Evolutionary conservation across 78 protist species (phyloP), one percentile per base, ranked within the genome.

Genomic region (Protostelium mycophagum): DNA sequence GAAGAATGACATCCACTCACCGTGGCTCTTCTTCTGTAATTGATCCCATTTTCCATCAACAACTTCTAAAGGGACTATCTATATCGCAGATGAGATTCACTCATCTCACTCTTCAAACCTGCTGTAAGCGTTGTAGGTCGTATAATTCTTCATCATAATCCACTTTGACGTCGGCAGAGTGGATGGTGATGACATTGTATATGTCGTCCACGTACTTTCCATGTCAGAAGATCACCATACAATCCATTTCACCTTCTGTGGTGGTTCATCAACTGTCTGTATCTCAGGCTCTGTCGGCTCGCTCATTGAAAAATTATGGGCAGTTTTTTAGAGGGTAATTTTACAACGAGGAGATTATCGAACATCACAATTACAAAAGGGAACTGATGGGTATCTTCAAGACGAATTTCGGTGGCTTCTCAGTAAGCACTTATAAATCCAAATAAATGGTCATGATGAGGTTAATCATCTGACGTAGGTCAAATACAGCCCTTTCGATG

Each of bases 401-500:
- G 35, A 88, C 94, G 86, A 86, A 92, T 63, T 92, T 92, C n/a
- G 90, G 90, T 92, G 94, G 94, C 39, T 92, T 90, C 35, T 87
- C 94, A 28, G 94, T 92, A 0, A 85, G 37, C 16, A 5, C n/a
- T 16, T 85, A 5, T 85, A 36, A 23, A 5, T 5, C 16, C 5
- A 85, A 5, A 5, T 36, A 16, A 25, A 5, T 5, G 16, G 37
- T 23, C 73, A 85, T 85, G 5, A 25, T 16, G 36, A 29, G 29
- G 29, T 83, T 85, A 85, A 85, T 85, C n/a, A 5, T 85, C 16
- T 16, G 86, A 25, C 34, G 63, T 5, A 36, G 29, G 34, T 88
- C 25, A 90, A 86, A 10, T 96, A 36, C 86, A 86, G 91, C 35
- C 98, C 98, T 28, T 96, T 95, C 38, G 96, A 92, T 25, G 96